Evolutionary conservation across 495 filamentous ascomycete species (phyloP).

Genomic region (Aspergillus affinis): DNA sequence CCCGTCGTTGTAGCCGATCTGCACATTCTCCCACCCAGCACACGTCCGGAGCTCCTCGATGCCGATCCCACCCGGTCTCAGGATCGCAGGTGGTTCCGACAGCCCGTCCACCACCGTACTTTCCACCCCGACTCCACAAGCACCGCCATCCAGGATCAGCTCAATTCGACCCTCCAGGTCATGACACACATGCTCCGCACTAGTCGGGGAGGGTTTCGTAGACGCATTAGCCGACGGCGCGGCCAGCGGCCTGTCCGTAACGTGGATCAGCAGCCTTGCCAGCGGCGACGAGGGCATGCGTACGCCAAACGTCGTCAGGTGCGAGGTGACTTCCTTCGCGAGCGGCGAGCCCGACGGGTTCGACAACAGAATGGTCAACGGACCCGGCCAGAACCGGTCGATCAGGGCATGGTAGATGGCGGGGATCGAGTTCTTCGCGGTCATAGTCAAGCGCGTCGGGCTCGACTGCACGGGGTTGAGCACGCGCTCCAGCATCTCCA

Average conservation of each 20-base stretch:
- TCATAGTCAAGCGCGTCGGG: conserved; percentile 26
- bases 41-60: conserved; percentile 74
- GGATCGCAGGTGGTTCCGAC: conserved; percentile 71
- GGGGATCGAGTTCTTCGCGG: conserved; percentile 58
- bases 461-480: conserved; percentile 38
- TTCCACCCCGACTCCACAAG: conserved; percentile 86
- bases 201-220: conserved; percentile 87
- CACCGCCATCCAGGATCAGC: conserved; percentile 85
- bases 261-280: conserved; percentile 80
- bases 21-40: conserved; percentile 76
- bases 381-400: conserved; percentile 87
- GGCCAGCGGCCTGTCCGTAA: conserved; percentile 76
- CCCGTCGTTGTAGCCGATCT: conserved; percentile 71
- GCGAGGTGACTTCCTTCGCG: conserved; percentile 84
- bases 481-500: conserved; percentile 71
- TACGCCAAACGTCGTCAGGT: conserved; percentile 78
- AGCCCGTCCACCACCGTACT: conserved; percentile 96
- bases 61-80: conserved; percentile 89
- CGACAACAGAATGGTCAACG: conserved; percentile 86
- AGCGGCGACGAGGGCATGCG: conserved; percentile 83
- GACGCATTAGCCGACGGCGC: conserved; percentile 94
- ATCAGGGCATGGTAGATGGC: conserved; percentile 81
- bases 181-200: conserved; percentile 81
- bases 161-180: conserved; percentile 85
- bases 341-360: conserved; percentile 67